Conservation (phyloP, 495 filamentous ascomycete genomes). For the Annulohypoxylon bovei region DNA sequence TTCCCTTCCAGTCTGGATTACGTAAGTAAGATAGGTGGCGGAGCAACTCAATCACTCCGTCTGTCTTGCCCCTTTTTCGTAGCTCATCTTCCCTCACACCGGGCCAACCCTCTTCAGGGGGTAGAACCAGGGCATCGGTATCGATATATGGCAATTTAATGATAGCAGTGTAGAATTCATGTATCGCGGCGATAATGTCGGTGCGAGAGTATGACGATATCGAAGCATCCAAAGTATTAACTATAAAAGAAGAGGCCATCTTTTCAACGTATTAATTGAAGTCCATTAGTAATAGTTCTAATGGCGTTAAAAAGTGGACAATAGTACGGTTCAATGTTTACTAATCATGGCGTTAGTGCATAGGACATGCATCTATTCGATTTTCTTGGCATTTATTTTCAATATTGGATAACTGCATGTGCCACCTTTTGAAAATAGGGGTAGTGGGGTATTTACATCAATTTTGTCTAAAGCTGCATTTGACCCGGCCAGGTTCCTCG, state of each 20-base stretch:
- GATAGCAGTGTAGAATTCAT: not conserved
- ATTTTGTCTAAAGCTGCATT: not conserved
- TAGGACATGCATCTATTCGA: not conserved
- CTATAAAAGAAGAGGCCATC: too few species aligned
- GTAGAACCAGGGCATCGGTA: not conserved
- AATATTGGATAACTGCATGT: too few species aligned
- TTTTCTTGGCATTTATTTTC: not conserved
- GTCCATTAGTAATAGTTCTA: too few species aligned
- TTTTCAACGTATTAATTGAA: too few species aligned
- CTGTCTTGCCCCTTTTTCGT: conserved; percentile 1
- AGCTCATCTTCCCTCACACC: not conserved
- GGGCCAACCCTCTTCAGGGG: not conserved
- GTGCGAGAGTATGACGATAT: not conserved
- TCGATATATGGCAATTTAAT: not conserved
- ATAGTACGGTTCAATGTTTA: too few species aligned
- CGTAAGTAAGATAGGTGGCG: not conserved
- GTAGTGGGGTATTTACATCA: not conserved
- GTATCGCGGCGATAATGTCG: not conserved
- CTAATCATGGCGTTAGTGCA: too few species aligned
- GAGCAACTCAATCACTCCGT: not conserved
- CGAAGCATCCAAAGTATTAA: too few species aligned
- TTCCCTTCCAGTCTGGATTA: not conserved
- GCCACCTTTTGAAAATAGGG: not conserved
- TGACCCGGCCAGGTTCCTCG: conserved; percentile 39
- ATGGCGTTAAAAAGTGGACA: too few species aligned